Conservation (phyloP, 2,329 filamentous ascomycete species). For the Neonectria faginata region DNA sequence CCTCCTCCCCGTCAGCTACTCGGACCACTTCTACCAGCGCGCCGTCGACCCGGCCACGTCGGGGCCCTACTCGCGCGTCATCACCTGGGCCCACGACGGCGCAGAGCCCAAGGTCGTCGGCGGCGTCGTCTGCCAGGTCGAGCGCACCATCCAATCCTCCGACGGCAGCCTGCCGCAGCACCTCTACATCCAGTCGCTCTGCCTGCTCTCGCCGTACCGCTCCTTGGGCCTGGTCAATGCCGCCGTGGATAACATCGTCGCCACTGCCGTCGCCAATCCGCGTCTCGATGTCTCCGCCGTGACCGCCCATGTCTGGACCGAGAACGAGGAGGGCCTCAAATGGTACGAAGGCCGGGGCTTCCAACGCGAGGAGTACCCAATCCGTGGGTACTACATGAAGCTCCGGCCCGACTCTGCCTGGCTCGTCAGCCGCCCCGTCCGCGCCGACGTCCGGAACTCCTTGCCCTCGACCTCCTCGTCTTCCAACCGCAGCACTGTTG, state of each 20-base stretch:
- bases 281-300: slow-evolving; percentile 57
- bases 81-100: slow-evolving; percentile 65
- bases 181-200: slow-evolving; percentile 74
- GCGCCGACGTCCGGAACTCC: slow-evolving; percentile 41
- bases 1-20: slow-evolving; percentile 72
- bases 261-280: slow-evolving; percentile 51
- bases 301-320: slow-evolving; percentile 77
- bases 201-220: slow-evolving; percentile 72
- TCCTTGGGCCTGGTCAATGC: slow-evolving; percentile 69
- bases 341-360: slow-evolving; percentile 74
- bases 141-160: slow-evolving; percentile 50
- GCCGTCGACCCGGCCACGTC: slow-evolving; percentile 62
- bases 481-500: slow-evolving; percentile 29
- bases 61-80: slow-evolving; percentile 68
- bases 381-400: slow-evolving; percentile 71
- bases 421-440: slow-evolving; percentile 64
- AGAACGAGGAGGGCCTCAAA: slow-evolving; percentile 70
- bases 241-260: slow-evolving; percentile 65
- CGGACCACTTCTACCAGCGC: slow-evolving; percentile 71
- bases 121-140: slow-evolving; percentile 71
- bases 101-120: slow-evolving; percentile 66
- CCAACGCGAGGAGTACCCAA: slow-evolving; percentile 57
- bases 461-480: slow-evolving; percentile 37
- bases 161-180: slow-evolving; percentile 51
- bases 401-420: slow-evolving; percentile 71